Evolutionary conservation across 2,329 filamentous ascomycete genomes (phyloP).

Genomic region (Biscogniauxia mediterranea): DNA sequence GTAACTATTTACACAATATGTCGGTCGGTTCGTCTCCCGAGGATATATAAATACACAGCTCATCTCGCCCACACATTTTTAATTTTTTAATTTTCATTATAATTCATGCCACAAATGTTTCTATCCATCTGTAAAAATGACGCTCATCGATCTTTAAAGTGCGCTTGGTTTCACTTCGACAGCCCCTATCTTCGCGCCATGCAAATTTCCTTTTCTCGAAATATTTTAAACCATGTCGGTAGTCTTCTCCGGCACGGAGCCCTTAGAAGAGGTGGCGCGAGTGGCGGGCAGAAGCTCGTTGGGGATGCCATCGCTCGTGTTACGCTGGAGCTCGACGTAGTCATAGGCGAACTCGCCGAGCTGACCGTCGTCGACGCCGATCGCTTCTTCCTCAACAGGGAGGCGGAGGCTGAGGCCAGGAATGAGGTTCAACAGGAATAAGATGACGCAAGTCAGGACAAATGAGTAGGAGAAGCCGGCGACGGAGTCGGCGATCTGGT

Average conservation of each 20-base stretch:
- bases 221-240: constrained; percentile 15
- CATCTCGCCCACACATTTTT: too few species aligned
- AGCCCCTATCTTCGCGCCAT: too few species aligned
- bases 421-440: constrained; percentile 68
- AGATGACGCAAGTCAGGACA: constrained; percentile 64
- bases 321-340: constrained; percentile 69
- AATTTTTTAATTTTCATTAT: too few species aligned
- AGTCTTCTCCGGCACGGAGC: constrained; percentile 28
- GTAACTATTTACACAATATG: too few species aligned
- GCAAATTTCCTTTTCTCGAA: too few species aligned
- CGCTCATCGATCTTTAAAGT: too few species aligned
- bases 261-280: constrained; percentile 26
- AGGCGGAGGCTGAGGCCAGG: constrained; percentile 70
- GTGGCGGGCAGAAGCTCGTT: constrained; percentile 9
- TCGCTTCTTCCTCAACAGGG: constrained; percentile 63
- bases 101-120: too few species aligned
- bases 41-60: too few species aligned
- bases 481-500: constrained; percentile 67
- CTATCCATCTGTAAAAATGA: too few species aligned
- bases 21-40: too few species aligned
- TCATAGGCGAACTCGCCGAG: constrained; percentile 83
- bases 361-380: constrained; percentile 71
- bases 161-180: too few species aligned
- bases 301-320: constrained; percentile 50
- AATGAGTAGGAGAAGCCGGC: constrained; percentile 67